A percentile compares a stretch with the other conserved stretches of the same genome.
Evolutionary conservation across 805 yeast genomes (phyloP).

Genomic region (Schwanniomyces polymorphus): DNA sequence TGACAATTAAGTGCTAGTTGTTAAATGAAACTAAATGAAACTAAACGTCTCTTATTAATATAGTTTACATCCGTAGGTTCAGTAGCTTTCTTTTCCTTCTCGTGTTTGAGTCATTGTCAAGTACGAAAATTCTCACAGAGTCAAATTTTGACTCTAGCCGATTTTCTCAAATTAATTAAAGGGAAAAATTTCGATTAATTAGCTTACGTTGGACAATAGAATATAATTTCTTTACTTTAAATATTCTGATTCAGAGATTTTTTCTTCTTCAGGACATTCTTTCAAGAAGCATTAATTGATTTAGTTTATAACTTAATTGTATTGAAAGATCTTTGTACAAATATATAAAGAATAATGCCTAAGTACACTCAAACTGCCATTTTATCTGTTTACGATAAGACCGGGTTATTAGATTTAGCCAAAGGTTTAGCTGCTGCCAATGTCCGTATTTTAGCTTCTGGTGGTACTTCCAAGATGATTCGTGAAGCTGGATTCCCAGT

Average conservation of each 20-base stretch:
- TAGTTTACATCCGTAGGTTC: too few species aligned
- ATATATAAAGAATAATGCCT: constrained; percentile 19
- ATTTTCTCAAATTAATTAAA: constrained; percentile 4
- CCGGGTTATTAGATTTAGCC: constrained; percentile 93
- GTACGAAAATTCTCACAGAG: constrained; percentile 2
- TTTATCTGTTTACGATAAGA: constrained; percentile 94
- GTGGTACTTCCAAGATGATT: constrained; percentile 93
- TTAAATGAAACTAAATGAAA: too few species aligned
- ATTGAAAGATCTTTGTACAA: background rate
- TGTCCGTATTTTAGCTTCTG: constrained; percentile 92
- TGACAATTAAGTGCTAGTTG: too few species aligned
- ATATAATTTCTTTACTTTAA: background rate
- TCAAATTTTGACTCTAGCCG: constrained; percentile 5
- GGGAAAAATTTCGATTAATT: constrained; percentile 1
- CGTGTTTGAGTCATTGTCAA: background rate
- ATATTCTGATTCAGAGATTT: constrained; percentile 1
- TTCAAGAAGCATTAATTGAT: background rate
- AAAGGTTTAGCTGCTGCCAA: constrained; percentile 88
- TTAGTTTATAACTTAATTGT: background rate
- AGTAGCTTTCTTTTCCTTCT: too few species aligned
- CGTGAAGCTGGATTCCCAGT: constrained; percentile 98
- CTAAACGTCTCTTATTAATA: too few species aligned
- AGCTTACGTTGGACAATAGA: background rate
- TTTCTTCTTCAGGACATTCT: background rate
- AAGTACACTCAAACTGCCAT: constrained; percentile 79